Evolutionary conservation across 306 rosid species (phyloP).

Genomic region (Clitoria ternatea): DNA sequence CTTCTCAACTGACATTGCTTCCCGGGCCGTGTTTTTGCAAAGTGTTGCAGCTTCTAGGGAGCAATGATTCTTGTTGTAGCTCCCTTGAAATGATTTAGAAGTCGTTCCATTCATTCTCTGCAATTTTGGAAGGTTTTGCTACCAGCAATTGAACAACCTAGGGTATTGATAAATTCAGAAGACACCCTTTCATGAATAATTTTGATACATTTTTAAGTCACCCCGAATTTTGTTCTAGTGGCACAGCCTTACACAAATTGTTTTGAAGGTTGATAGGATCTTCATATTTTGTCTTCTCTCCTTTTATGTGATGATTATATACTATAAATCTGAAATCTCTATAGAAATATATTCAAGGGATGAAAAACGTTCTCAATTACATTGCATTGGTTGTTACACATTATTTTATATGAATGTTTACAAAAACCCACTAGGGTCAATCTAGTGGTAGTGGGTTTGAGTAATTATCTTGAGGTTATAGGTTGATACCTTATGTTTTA

Average conservation of each 20-base stretch:
- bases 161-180: conserved; percentile 7
- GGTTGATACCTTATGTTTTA: no score
- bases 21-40: conserved; percentile 64
- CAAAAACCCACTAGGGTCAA: no score
- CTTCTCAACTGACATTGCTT: conserved; percentile 52
- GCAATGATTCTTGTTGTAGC: neutral
- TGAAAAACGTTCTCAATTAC: conserved; percentile 8
- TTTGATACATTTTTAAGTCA: neutral
- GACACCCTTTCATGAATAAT: neutral
- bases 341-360: conserved; percentile 15
- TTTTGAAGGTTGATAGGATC: neutral
- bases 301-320: neutral
- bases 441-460: no score
- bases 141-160: neutral
- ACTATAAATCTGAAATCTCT: no score
- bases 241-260: neutral
- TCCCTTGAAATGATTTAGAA: neutral
- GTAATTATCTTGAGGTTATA: no score
- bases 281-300: neutral
- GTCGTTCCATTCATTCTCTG: neutral
- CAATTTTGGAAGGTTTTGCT: neutral
- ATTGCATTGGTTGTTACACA: neutral
- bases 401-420: conserved; percentile 11
- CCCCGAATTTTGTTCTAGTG: neutral
- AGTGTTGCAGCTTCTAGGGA: conserved; percentile 44